A percentile compares a stretch with the other conserved stretches of the same genome.
These are phyloP conservation scores for Candida ovalis DNA, from an alignment of 805 yeast genomes.

Conservation along the genomic window DNA sequence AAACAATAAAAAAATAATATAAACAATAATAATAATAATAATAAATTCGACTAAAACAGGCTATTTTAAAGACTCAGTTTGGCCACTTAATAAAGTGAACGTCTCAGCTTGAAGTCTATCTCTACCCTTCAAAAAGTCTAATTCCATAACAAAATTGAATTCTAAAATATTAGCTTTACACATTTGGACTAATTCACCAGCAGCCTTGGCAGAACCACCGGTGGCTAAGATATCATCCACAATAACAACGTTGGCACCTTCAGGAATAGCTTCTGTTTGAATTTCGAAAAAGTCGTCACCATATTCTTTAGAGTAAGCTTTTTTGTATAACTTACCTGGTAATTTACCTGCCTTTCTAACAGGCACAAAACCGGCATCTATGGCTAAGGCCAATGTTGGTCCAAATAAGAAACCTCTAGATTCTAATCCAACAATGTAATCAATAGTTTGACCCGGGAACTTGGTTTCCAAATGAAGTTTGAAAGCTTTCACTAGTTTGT, in stretches of 20 bases:
- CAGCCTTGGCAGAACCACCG: slow-evolving; percentile 94
- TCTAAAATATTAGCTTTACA: slow-evolving; percentile 72
- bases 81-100: slow-evolving; percentile 86
- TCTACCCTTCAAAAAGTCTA: slow-evolving; percentile 92
- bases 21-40: neutral
- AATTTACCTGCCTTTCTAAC: slow-evolving; percentile 93
- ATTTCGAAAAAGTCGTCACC: slow-evolving; percentile 88
- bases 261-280: slow-evolving; percentile 76
- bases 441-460: slow-evolving; percentile 54
- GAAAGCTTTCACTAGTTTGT: slow-evolving; percentile 77
- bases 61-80: slow-evolving; percentile 46
- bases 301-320: slow-evolving; percentile 84
- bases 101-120: slow-evolving; percentile 80
- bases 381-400: slow-evolving; percentile 86
- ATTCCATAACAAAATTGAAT: slow-evolving; percentile 87
- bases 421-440: slow-evolving; percentile 90
- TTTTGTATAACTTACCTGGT: slow-evolving; percentile 78
- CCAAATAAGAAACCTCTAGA: slow-evolving; percentile 97
- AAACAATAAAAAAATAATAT: neutral
- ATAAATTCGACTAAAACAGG: neutral
- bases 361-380: slow-evolving; percentile 90
- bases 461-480: slow-evolving; percentile 61
- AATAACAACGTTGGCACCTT: slow-evolving; percentile 76
- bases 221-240: slow-evolving; percentile 98
- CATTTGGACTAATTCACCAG: slow-evolving; percentile 74